Evolutionary conservation across 768 basidiomycete genomes (phyloP).

Genomic region (Leccinum rimulosum): DNA sequence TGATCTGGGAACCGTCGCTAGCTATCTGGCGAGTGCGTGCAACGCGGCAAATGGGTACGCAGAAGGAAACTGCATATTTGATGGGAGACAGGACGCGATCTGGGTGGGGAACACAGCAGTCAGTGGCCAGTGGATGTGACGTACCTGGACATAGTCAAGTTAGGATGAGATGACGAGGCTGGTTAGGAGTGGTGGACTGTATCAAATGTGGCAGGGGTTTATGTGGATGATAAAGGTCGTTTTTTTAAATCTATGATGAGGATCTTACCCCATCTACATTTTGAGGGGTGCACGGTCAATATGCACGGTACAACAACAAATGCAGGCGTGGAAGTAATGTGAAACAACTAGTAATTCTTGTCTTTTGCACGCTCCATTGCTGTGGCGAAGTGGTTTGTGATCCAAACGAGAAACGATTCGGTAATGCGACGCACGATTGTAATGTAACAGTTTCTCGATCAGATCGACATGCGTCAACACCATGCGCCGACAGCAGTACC

Average conservation of each 20-base stretch:
- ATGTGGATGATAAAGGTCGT: background rate
- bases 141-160: background rate
- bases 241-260: background rate
- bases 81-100: conserved; percentile 4
- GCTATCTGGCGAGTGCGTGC: background rate
- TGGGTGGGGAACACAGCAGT: conserved; percentile 3
- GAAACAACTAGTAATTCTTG: conserved; percentile 16
- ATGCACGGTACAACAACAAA: background rate
- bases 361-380: conserved; percentile 36
- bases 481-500: conserved; percentile 98
- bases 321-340: background rate
- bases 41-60: background rate
- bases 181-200: background rate
- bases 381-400: conserved; percentile 6
- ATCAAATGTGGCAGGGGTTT: background rate
- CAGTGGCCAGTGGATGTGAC: background rate
- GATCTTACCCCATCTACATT: background rate
- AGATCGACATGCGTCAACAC: conserved; percentile 96
- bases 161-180: background rate
- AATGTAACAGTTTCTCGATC: conserved; percentile 95
- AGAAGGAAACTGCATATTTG: conserved; percentile 4
- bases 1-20: background rate
- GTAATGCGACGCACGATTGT: conserved; percentile 69
- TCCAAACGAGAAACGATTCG: conserved; percentile 8
- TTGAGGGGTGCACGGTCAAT: background rate